phyloP scores from a whole-genome alignment of 768 basidiomycete species.

The Psilocybe azurescens region DNA sequence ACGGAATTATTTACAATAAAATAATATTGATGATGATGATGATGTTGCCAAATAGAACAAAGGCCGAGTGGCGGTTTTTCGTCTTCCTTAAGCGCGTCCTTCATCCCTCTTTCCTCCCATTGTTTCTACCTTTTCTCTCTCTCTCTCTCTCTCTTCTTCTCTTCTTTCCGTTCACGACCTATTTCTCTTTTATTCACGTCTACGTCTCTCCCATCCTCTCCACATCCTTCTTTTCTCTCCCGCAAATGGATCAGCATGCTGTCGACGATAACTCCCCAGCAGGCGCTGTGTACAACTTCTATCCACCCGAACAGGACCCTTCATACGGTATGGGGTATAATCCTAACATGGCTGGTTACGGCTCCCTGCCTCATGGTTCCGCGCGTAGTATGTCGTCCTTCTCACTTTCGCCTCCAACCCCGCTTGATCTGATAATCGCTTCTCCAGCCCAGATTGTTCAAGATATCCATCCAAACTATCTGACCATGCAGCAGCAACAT shows the following conservation, averaged over 20 bases:
- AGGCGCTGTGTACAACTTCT: conserved; percentile 55
- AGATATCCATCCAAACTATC: conserved; percentile 66
- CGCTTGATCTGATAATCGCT: conserved; percentile 64
- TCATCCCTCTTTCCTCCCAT: conserved; percentile 19
- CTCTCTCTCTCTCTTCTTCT: conserved; percentile 35
- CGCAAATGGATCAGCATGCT: conserved; percentile 11
- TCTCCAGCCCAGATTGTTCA: conserved; percentile 66
- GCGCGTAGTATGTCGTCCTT: conserved; percentile 68
- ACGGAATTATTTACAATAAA: background rate
- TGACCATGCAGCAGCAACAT: conserved; percentile 63
- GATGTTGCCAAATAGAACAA: conserved; percentile 26
- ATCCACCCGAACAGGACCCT: conserved; percentile 58
- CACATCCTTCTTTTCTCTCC: conserved; percentile 36
- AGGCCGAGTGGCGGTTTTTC: conserved; percentile 18
- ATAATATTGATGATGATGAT: conserved; percentile 12
- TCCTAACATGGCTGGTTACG: conserved; percentile 63
- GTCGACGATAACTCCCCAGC: conserved; percentile 18
- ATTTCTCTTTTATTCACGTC: conserved; percentile 33
- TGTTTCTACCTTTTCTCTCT: conserved; percentile 38
- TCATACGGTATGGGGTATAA: conserved; percentile 60
- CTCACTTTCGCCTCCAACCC: conserved; percentile 44
- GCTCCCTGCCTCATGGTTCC: conserved; percentile 55
- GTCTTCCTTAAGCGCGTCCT: conserved; percentile 20
- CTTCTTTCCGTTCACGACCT: conserved; percentile 36
- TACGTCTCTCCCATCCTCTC: conserved; percentile 22